Base-by-base conservation (phyloP, 73 alveolate genomes). In the Stentor coeruleus region DNA sequence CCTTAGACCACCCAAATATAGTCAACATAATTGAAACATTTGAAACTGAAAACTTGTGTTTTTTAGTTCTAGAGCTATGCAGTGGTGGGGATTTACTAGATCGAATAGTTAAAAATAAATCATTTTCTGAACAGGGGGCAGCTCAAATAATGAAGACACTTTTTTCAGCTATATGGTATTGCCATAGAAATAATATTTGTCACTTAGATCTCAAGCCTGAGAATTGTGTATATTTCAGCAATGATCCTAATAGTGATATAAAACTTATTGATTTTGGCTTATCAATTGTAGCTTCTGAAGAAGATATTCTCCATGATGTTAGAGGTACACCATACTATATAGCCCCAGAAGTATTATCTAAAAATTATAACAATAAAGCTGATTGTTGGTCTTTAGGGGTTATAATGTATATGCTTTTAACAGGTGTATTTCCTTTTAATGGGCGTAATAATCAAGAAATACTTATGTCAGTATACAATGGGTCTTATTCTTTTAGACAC, bases 391-490 rank as follows among this genome's bases (percentile, higher is more conserved):
- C 93, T 36, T 74, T 90, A 80, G 98, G 96, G 3, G 96, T 93
- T 2, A 91, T 93, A 35, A 85, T 93, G 73, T 92, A 90, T 75
- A 90, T 92, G 58, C 60, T 94, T 66, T 87, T 94, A 38, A 88
- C 92, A 11, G 98, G 98, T 0, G 86, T 81, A 73, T 94, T 90
- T 0, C 97, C 98, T 6, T 91, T 94, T 86, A 93, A 93, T 42
- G 96, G 97, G 1, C 73, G 88, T 3, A 90, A 87, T 55, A 97
- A 94, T 74, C 91, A 57, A 59, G 97, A 94, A 82, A 91, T 94
- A 82, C 82, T 91, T 35, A 81, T 38, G 26, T 72, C 84, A 72
- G 92, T 94, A 28, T 86, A 79, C 31, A 91, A 81, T 85, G 96
- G 96, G 0, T 83, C 84, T 38, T 91, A 85, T 82, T 89, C 86